Conservation (phyloP, 495 filamentous ascomycete species). For the Aspergillus leporis region DNA sequence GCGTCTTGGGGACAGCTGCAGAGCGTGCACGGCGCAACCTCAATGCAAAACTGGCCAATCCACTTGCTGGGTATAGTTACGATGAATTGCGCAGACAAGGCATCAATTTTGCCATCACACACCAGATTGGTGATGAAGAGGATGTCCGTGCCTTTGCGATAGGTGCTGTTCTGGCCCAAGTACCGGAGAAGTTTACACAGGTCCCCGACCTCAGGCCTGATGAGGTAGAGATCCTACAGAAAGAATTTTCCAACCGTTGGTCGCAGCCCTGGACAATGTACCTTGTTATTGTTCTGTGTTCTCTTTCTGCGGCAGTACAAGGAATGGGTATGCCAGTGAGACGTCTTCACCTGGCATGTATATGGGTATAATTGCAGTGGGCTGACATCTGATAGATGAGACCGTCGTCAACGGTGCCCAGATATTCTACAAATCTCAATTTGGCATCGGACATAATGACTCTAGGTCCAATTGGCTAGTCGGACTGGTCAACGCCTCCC, state of each 20-base stretch:
- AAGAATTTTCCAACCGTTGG: constrained; percentile 71
- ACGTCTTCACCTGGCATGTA: background rate
- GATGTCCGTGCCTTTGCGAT: constrained; percentile 71
- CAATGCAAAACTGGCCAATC: constrained; percentile 68
- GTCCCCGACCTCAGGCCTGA: constrained; percentile 55
- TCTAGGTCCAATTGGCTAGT: constrained; percentile 50
- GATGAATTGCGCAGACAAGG: constrained; percentile 62
- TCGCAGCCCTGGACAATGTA: constrained; percentile 70
- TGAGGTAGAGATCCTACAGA: constrained; percentile 58
- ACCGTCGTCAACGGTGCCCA: constrained; percentile 81
- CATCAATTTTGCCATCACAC: constrained; percentile 62
- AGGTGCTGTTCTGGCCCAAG: constrained; percentile 70
- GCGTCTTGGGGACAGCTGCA: constrained; percentile 38
- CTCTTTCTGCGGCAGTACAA: constrained; percentile 28
- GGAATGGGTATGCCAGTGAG: constrained; percentile 47
- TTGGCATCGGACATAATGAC: constrained; percentile 36
- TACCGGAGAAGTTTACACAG: constrained; percentile 53
- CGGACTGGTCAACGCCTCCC: constrained; percentile 57
- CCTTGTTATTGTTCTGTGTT: constrained; percentile 51
- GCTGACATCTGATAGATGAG: constrained; percentile 51
- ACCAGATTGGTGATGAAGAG: constrained; percentile 58
- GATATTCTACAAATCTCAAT: constrained; percentile 67
- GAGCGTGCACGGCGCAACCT: constrained; percentile 53
- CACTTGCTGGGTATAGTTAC: constrained; percentile 62
- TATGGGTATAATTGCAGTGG: background rate